phyloP scores from a whole-genome alignment of 306 rosid genomes.

The Vigna radiata region DNA sequence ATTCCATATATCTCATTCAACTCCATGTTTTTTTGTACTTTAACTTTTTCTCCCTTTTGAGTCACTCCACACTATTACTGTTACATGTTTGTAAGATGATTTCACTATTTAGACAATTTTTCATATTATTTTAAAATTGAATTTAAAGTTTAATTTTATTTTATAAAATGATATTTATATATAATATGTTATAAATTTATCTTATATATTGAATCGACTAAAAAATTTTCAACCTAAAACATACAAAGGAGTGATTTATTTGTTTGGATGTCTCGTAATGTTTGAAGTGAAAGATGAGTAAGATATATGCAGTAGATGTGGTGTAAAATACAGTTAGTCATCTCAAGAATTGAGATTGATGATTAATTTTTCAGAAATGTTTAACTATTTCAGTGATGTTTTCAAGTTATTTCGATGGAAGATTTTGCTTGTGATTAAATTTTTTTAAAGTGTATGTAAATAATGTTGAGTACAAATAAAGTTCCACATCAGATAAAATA shows the following conservation, averaged over 20 bases:
- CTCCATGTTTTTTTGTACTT: neutral
- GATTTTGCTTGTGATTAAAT: neutral
- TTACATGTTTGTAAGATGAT: neutral
- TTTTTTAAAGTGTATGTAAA: too few relatives aligned
- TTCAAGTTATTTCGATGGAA: neutral
- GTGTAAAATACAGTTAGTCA: too few relatives aligned
- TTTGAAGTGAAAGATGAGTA: neutral
- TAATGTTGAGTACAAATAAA: too few relatives aligned
- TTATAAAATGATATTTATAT: too few relatives aligned
- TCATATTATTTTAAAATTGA: too few relatives aligned
- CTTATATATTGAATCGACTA: too few relatives aligned
- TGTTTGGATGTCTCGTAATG: neutral
- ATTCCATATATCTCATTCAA: neutral
- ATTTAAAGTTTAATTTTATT: too few relatives aligned
- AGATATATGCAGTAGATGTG: neutral
- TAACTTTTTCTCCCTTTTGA: neutral
- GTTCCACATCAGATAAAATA: too few relatives aligned
- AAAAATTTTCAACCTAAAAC: too few relatives aligned
- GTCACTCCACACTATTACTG: neutral
- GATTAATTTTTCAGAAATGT: neutral
- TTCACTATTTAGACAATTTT: too few relatives aligned
- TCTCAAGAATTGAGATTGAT: neutral
- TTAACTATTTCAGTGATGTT: neutral
- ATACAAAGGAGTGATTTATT: too few relatives aligned
- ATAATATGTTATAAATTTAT: too few relatives aligned